Conservation (phyloP, 2,329 filamentous ascomycete species). For the Fusarium gaditjirri region DNA sequence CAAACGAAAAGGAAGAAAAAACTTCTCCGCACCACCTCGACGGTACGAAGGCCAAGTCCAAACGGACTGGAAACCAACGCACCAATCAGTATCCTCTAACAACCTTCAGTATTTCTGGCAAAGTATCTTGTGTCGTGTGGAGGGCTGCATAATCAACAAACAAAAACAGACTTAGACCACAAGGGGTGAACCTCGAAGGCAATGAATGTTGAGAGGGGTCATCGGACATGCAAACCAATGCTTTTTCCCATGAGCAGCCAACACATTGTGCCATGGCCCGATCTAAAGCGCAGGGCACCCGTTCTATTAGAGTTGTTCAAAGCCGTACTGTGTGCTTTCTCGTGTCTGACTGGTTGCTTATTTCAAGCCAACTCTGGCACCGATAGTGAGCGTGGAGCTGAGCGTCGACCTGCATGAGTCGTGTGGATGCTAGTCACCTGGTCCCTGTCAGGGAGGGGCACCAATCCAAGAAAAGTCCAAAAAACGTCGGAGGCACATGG, state of each 20-base stretch:
- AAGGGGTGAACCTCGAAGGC: constrained; percentile 23
- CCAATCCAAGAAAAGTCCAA: constrained; percentile 22
- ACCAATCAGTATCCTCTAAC: constrained; percentile 24
- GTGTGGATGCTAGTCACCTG: constrained; percentile 35
- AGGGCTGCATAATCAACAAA: constrained; percentile 31
- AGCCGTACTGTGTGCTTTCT: constrained; percentile 33
- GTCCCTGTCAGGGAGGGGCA: constrained; percentile 30
- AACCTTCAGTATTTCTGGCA: constrained; percentile 16
- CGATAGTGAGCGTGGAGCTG: constrained; percentile 35
- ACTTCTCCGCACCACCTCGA: constrained; percentile 18
- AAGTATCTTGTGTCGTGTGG: constrained; percentile 28
- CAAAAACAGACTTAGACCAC: constrained; percentile 13
- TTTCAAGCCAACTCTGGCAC: constrained; percentile 32
- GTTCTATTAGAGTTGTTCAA: constrained; percentile 37
- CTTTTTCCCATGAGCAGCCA: constrained; percentile 14
- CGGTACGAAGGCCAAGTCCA: constrained; percentile 5
- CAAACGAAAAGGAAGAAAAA: constrained; percentile 1
- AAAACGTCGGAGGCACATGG: constrained; percentile 22
- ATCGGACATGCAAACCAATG: constrained; percentile 30
- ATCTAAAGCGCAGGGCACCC: constrained; percentile 43
- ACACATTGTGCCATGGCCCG: constrained; percentile 32
- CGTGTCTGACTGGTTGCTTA: constrained; percentile 36
- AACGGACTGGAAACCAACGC: constrained; percentile 6
- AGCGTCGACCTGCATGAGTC: constrained; percentile 39
- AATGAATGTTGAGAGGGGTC: constrained; percentile 26